Evolutionary conservation across 805 yeast genomes (phyloP), one percentile per base, ranked within the genome.

Genomic region (Grigorovia jiainica): DNA sequence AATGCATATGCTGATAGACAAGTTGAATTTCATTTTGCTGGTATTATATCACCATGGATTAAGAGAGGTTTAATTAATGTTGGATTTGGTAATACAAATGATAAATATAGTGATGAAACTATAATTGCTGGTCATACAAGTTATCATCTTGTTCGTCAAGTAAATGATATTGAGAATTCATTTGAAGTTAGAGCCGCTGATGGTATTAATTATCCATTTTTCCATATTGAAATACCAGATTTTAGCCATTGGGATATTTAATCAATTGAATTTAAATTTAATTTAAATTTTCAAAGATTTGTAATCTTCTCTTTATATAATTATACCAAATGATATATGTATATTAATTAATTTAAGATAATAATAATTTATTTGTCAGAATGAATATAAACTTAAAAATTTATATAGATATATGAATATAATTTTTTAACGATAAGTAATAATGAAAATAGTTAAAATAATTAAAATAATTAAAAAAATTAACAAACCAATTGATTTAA

Each of bases 11-110:
- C 92, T 15, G 89, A 85, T 57, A 69, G 82, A 44, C 87, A 82
- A 50, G 89, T 87, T 44, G 96, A 89, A 63, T 79, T 81, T 65
- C 97, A 89, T 63, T 87, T 89, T 60, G 76, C 84, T 9, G 95
- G 95, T 20, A 76, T 89, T 25, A 65, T 83, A 36, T 79, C 83
- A 43, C 89, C 90, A 8, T 89, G 97, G 97, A 76, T 84, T 42
- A 78, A 85, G 54, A 74, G 90, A 55, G 82, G 82, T 5, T 72
- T 89, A 50, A 58, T 82, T 35, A 74, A 77, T 51, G 79, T 79
- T 43, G 95, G 94, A 1, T 87, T 87, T 64, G 95, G 95, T 38
- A 66, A 74, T 16, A 67, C 70, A 40, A 68, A 64, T 20, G 72
- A 67, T 24, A 70, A 56, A 17, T 54, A 36, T 36, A 56, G 61